Conservation (phyloP, 2,329 filamentous ascomycete genomes). For the Cladosporium halotolerans region DNA sequence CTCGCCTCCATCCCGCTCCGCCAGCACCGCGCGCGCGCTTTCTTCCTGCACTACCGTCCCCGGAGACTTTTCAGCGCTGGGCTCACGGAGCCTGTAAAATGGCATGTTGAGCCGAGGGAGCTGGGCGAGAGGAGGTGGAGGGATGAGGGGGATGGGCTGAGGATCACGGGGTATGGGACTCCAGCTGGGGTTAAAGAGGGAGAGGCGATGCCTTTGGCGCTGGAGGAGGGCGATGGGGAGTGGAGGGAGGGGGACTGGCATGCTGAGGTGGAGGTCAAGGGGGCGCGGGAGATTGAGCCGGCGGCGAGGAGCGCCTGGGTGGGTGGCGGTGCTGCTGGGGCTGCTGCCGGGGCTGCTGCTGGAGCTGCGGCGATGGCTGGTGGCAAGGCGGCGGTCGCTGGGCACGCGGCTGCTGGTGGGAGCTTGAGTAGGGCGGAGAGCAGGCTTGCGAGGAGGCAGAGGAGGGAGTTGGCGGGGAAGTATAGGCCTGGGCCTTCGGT, state of each 20-base stretch:
- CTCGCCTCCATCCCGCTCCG: conserved; percentile 17
- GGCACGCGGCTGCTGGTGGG: background rate
- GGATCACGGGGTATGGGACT: background rate
- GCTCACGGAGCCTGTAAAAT: background rate
- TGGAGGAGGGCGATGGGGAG: conserved; percentile 9
- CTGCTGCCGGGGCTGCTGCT: background rate
- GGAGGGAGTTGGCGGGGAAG: conserved; percentile 17
- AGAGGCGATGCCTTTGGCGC: background rate
- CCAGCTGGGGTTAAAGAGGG: background rate
- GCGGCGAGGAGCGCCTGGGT: background rate
- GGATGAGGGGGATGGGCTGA: conserved; percentile 9
- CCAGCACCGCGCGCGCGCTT: conserved; percentile 16
- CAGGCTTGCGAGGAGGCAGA: conserved; percentile 12
- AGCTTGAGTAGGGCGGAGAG: background rate
- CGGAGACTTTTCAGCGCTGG: background rate
- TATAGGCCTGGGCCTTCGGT: conserved; percentile 9
- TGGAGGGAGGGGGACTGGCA: conserved; percentile 12
- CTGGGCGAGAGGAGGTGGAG: conserved; percentile 8
- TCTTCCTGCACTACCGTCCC: conserved; percentile 6
- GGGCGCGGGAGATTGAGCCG: background rate
- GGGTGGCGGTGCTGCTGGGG: background rate
- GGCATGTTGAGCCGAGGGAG: background rate
- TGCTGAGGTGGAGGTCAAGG: conserved; percentile 13
- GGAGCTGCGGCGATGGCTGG: background rate
- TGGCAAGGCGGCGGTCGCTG: background rate